A percentile compares a stretch with the other conserved stretches of the same genome.
Conservation (phyloP, 352 stramenopile species). For the Globisporangium emineosum region DNA sequence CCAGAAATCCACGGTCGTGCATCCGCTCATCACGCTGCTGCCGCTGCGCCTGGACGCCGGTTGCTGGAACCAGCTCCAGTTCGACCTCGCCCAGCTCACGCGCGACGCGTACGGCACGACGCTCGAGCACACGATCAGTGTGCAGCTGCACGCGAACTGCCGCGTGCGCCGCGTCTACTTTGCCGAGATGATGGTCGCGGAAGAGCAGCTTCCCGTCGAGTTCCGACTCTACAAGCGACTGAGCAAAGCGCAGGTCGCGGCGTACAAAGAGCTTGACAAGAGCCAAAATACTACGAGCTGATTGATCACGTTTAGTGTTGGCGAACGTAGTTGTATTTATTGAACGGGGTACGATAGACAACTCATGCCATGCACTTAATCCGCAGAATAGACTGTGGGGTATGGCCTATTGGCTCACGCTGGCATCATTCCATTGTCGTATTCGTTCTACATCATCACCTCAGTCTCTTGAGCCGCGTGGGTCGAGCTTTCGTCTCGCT, state of each 20-base stretch:
- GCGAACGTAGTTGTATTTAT: neutral
- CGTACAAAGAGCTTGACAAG: constrained; percentile 20
- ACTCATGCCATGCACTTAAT: neutral
- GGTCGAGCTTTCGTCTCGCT: constrained; percentile 18
- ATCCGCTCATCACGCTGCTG: constrained; percentile 33
- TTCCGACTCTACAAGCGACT: constrained; percentile 54
- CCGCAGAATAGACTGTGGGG: neutral
- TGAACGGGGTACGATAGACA: neutral
- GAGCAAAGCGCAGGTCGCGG: constrained; percentile 27
- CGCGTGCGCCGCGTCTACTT: constrained; percentile 60
- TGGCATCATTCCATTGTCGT: neutral
- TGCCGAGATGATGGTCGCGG: constrained; percentile 36
- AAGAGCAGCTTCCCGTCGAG: constrained; percentile 39
- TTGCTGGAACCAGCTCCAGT: constrained; percentile 60
- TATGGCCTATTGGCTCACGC: neutral
- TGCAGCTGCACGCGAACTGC: constrained; percentile 57
- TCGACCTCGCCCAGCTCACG: constrained; percentile 44
- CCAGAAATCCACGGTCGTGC: constrained; percentile 38
- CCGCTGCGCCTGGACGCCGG: constrained; percentile 38
- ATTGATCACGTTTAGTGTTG: neutral
- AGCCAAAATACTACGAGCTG: constrained; percentile 3
- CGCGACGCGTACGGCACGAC: constrained; percentile 36
- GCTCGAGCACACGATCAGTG: constrained; percentile 37
- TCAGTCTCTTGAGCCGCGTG: constrained; percentile 21
- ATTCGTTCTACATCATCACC: constrained; percentile 6